A percentile compares a stretch with the other conserved stretches of the same genome.
Conservation (phyloP, 805 yeast genomes). For the Metschnikowia gruessii region DNA sequence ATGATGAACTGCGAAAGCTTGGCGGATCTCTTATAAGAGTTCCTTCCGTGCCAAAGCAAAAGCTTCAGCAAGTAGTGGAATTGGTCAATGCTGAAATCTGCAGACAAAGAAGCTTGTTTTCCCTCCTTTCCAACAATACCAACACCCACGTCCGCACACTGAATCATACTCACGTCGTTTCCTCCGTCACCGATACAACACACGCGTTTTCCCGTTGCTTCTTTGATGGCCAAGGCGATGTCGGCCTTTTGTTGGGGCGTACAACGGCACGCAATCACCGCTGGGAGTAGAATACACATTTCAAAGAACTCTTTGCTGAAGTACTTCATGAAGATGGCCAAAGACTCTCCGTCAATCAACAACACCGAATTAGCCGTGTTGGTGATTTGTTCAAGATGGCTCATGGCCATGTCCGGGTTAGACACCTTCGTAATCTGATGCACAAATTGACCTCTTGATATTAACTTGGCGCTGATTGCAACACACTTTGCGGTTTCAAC, state of each 20-base stretch:
- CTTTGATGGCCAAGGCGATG: slow-evolving; percentile 76
- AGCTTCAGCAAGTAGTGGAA: slow-evolving; percentile 85
- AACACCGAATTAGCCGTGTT: slow-evolving; percentile 65
- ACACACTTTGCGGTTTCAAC: slow-evolving; percentile 98
- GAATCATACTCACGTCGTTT: slow-evolving; percentile 98
- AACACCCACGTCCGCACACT: slow-evolving; percentile 97
- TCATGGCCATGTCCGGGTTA: slow-evolving; percentile 65
- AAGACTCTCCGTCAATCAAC: slow-evolving; percentile 90
- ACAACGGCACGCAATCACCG: slow-evolving; percentile 98
- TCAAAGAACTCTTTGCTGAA: slow-evolving; percentile 72
- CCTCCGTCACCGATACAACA: slow-evolving; percentile 99
- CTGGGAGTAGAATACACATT: slow-evolving; percentile 74
- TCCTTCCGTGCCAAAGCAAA: slow-evolving; percentile 96
- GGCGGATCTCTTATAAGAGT: slow-evolving; percentile 93
- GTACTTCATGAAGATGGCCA: slow-evolving; percentile 62
- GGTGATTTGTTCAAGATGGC: slow-evolving; percentile 68
- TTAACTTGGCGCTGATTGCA: slow-evolving; percentile 90
- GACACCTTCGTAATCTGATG: slow-evolving; percentile 74
- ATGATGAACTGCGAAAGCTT: slow-evolving; percentile 93
- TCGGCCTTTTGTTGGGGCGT: slow-evolving; percentile 99
- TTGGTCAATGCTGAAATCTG: slow-evolving; percentile 92
- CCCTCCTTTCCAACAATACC: slow-evolving; percentile 99
- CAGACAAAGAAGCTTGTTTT: slow-evolving; percentile 93
- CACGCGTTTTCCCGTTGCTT: slow-evolving; percentile 80
- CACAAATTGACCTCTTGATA: slow-evolving; percentile 90